phyloP scores from a whole-genome alignment of 441 rosid species.

The Erodium moschatum region DNA sequence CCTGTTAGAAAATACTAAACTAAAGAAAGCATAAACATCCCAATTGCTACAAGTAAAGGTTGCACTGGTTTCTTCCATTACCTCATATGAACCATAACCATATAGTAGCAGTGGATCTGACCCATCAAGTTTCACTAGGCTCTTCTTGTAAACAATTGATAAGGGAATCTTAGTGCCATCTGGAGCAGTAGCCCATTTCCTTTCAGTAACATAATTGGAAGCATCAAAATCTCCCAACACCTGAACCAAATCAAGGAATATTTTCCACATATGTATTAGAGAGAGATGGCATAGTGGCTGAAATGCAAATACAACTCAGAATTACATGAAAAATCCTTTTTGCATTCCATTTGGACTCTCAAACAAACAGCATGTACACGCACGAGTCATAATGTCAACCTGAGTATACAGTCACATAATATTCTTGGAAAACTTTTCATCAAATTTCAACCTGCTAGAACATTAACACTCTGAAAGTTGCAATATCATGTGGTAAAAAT shows the following conservation, averaged over 20 bases:
- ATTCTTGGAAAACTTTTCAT: neutral
- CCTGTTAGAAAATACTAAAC: neutral
- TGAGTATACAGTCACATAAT: too few relatives aligned
- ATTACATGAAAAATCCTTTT: neutral
- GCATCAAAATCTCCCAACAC: conserved; percentile 85
- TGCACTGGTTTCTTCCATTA: conserved; percentile 25
- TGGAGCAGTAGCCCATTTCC: conserved; percentile 80
- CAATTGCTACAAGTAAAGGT: neutral
- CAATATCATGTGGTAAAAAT: neutral
- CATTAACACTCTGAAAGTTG: neutral
- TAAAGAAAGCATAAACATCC: neutral
- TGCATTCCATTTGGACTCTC: neutral
- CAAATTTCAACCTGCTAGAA: neutral
- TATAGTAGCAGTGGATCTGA: conserved; percentile 70
- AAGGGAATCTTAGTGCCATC: conserved; percentile 79
- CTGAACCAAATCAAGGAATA: conserved; percentile 28
- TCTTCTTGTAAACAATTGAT: conserved; percentile 60
- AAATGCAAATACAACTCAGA: neutral
- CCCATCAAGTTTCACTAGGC: conserved; percentile 72
- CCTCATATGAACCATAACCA: conserved; percentile 97
- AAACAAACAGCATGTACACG: neutral
- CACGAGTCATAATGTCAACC: neutral
- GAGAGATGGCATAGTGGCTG: neutral
- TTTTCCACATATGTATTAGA: neutral
- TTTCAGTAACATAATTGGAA: conserved; percentile 65